Evolutionary conservation across 306 rosid species (phyloP).

Genomic region (Trichosanthes cucumerina): DNA sequence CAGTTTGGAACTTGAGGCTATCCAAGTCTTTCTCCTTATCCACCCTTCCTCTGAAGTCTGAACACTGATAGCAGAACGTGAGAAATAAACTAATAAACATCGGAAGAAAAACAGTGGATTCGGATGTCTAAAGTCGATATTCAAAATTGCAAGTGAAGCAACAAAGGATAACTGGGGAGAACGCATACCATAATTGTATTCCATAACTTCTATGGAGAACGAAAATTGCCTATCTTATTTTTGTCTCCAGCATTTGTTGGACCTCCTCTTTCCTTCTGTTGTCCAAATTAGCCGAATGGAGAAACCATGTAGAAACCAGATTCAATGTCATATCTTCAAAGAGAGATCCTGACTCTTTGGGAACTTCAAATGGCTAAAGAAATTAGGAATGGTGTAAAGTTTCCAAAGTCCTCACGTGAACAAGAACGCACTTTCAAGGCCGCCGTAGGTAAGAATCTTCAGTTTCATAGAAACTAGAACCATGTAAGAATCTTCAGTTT

Average conservation of each 20-base stretch:
- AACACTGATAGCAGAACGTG: background rate
- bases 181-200: background rate
- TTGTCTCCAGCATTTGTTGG: background rate
- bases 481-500: background rate
- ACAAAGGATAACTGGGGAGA: background rate
- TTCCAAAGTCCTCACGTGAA: no score
- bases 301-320: background rate
- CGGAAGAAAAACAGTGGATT: background rate
- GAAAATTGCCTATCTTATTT: background rate
- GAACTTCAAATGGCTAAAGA: background rate
- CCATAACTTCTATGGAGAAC: background rate
- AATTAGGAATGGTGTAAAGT: background rate
- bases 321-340: background rate
- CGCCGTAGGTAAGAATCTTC: background rate
- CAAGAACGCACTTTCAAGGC: background rate
- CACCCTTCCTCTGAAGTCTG: background rate
- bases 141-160: background rate
- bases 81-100: background rate
- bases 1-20: background rate
- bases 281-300: background rate
- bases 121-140: background rate
- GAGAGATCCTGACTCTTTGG: background rate
- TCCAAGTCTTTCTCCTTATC: background rate
- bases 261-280: background rate
- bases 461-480: background rate